Evolutionary conservation across 2,329 filamentous ascomycete species (phyloP).

Genomic region (Chalaropsis thielavioides): DNA sequence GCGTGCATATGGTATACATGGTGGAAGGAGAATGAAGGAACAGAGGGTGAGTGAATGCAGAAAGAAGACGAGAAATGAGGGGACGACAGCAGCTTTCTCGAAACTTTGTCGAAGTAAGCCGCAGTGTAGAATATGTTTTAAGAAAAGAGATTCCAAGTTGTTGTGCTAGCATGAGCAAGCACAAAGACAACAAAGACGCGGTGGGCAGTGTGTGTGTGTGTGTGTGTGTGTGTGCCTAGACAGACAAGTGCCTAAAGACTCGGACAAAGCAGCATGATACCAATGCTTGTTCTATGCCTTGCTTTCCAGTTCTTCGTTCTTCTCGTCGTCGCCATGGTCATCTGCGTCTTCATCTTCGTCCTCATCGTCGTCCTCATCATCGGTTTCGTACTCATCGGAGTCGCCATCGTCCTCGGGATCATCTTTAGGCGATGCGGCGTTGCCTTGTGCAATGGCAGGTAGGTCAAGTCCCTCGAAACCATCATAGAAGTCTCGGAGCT

Average conservation of each 20-base stretch:
- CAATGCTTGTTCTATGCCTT: neutral
- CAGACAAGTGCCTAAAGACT: neutral
- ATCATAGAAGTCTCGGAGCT: conserved; percentile 53
- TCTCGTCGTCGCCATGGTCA: neutral
- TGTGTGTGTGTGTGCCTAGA: too few relatives aligned
- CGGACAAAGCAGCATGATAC: neutral
- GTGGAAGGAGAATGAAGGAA: neutral
- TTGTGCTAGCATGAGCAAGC: neutral
- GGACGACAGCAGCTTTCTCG: neutral
- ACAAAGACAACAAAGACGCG: neutral
- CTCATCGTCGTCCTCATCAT: conserved; percentile 12
- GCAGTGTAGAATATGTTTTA: neutral
- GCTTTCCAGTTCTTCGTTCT: neutral
- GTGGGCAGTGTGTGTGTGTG: too few relatives aligned
- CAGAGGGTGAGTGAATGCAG: neutral
- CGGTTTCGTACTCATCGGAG: conserved; percentile 5
- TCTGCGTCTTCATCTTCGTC: conserved; percentile 7
- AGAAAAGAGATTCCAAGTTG: neutral
- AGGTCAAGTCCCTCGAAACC: neutral
- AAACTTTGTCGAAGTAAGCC: neutral
- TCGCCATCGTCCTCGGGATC: conserved; percentile 12
- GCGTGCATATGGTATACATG: neutral
- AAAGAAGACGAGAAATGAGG: neutral
- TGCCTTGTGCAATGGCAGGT: neutral
- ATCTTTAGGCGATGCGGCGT: conserved; percentile 6